Percentiles rank a stretch among this genome's conserved stretches.
Evolutionary conservation across 2,329 filamentous ascomycete genomes (phyloP).

Genomic region (Diplodia intermedia): DNA sequence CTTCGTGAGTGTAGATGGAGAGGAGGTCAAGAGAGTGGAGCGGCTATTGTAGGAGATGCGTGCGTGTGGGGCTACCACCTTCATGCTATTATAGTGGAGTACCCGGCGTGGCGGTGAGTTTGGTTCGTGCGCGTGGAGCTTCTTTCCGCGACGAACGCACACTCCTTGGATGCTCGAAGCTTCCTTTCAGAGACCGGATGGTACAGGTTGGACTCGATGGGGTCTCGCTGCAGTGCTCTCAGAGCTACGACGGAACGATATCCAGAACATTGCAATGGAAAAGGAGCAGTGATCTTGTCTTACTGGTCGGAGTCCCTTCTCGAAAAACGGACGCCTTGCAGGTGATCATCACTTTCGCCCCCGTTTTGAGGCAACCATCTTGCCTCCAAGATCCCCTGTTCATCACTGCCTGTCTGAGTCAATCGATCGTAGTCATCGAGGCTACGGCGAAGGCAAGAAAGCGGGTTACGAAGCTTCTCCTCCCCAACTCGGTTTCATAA

Average conservation of each 20-base stretch:
- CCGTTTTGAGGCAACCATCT: not conserved
- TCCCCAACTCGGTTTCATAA: no score
- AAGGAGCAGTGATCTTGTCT: not conserved
- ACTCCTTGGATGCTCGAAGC: not conserved
- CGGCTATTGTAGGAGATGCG: not conserved
- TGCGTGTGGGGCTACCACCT: not conserved
- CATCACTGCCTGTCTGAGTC: not conserved
- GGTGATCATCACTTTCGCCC: not conserved
- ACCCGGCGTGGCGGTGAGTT: not conserved
- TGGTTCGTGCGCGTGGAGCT: not conserved
- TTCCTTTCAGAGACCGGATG: not conserved
- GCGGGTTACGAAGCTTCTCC: no score
- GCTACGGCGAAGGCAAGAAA: not conserved
- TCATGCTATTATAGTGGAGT: not conserved
- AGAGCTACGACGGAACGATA: not conserved
- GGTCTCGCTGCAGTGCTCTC: not conserved
- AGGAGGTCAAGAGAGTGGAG: conserved; percentile 62
- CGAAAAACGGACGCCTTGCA: not conserved
- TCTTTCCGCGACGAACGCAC: not conserved
- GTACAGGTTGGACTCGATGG: not conserved
- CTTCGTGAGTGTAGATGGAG: conserved; percentile 65
- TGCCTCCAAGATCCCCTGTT: not conserved
- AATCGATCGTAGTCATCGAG: not conserved
- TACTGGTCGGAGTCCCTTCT: not conserved
- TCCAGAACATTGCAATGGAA: not conserved